Evolutionary conservation across 2,329 filamentous ascomycete species (phyloP), one percentile per base, ranked within the genome.

Genomic region (Cytospora leucostoma): DNA sequence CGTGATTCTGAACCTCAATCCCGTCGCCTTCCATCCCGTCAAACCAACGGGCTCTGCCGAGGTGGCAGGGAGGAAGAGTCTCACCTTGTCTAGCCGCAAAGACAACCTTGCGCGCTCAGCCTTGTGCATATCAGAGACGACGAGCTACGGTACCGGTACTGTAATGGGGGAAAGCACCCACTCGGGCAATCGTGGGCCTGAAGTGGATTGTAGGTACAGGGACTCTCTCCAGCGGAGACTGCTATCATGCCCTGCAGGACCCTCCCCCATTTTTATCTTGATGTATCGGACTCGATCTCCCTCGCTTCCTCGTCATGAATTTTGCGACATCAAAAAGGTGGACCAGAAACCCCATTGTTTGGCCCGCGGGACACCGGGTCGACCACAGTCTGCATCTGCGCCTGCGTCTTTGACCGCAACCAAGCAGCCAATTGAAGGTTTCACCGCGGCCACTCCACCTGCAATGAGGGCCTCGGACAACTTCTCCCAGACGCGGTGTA

Each of bases 211-310:
- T 10, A 8, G 21, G 44, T 12, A 27, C 44, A 47, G 44, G 44
- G 44, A 47, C n/a, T 47, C 40, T n/a, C 44, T 32, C 40, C 49
- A 51, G 35, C 54, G 59, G 59, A 61, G 44, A 62, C 38, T 15
- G 33, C 33, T 37, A 8, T 55, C 52, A 55, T 53, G 37, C 61
- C 61, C 21, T 59, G 61, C 21, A 13, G 60, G 52, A 38, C 34
- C 59, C 54, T 52, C 53, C 37, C 17, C 40, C 38, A 50, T 47
- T 37, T 34, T 55, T 15, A 52, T 58, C 60, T 50, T 51, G 60
- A 50, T 27, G 27, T 27, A 44, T 54, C 61, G 54, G 55, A 37
- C 44, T 44, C 54, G 60, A 62, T 62, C 61, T 62, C 27, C 50
- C 47, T 50, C 55, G 54, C 54, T 61, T 55, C 38, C 38, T 47